A percentile compares a stretch with the other conserved stretches of the same genome.
Evolutionary conservation across 352 stramenopile species (phyloP).

Genomic region (Globisporangium viniferum): DNA sequence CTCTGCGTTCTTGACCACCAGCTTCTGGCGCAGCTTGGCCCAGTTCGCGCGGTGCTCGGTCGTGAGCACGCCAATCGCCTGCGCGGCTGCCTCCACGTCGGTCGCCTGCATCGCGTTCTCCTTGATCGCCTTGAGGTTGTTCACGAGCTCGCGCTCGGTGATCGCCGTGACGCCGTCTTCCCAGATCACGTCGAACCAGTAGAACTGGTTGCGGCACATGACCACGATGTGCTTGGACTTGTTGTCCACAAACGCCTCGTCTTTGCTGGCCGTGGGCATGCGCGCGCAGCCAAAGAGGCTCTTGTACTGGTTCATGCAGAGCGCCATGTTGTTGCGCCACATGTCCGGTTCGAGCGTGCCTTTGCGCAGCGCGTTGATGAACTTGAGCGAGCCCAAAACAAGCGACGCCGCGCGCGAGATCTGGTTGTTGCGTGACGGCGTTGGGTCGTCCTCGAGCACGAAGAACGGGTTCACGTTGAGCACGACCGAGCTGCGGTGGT

Average conservation of each 20-base stretch:
- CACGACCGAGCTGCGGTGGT: slow-evolving; percentile 89
- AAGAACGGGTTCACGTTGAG: slow-evolving; percentile 98
- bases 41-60: slow-evolving; percentile 89
- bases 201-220: slow-evolving; percentile 93
- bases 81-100: slow-evolving; percentile 52
- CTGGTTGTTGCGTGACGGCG: slow-evolving; percentile 87
- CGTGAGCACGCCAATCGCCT: slow-evolving; percentile 90
- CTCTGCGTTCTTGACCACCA: slow-evolving; percentile 74
- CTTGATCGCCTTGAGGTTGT: slow-evolving; percentile 91
- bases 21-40: slow-evolving; percentile 79
- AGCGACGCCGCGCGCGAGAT: slow-evolving; percentile 88
- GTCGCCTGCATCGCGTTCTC: slow-evolving; percentile 68
- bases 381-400: slow-evolving; percentile 90
- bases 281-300: slow-evolving; percentile 88
- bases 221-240: slow-evolving; percentile 92
- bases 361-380: slow-evolving; percentile 87
- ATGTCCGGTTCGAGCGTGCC: slow-evolving; percentile 91
- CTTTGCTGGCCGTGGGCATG: slow-evolving; percentile 65
- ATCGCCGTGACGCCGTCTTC: slow-evolving; percentile 84
- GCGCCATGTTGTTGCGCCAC: slow-evolving; percentile 76
- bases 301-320: slow-evolving; percentile 97
- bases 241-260: slow-evolving; percentile 81
- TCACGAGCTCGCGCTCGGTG: slow-evolving; percentile 87
- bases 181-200: slow-evolving; percentile 93
- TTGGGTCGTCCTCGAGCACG: slow-evolving; percentile 90